Base-by-base conservation (phyloP, 345 rosid genomes). In the Rhizophora apiculata region DNA sequence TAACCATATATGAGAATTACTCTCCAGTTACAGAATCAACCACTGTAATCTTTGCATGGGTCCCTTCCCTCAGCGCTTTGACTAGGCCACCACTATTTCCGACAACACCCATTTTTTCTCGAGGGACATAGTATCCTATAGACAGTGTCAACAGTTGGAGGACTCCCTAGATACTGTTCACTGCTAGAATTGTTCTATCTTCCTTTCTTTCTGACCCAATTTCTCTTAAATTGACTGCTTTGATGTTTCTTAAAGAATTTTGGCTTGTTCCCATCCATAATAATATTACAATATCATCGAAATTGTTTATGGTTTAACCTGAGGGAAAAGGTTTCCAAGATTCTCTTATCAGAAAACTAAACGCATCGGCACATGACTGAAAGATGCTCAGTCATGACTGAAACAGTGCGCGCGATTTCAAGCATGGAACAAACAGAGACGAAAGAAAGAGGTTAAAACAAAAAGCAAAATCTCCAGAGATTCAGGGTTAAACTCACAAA, bases 1-100 rank as follows among this genome's bases (percentile, higher is more conserved):
- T 82, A 80, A 67, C 88, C 86, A 68, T 77, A 82, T 16, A 86
- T 82, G 49, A 76, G 73, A 64, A 88, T 76, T 20, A 84, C 89
- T 71, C 93, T 67, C 81, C 90, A 68, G 77, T 82, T 70, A 86
- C 76, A n/a, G 86, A 27, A 65, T 84, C 90, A 71, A 78, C 77
- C 72, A 86, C 84, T 0, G 78, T 84, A 68, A 86, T 88, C 71
- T 81, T 84, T 6, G 93, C 83, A 36, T 67, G 74, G 27, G 88
- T 83, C 70, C 80, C 85, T 29, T 76, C 85, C 76, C 93, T 81
- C 21, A 83, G 63, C 27, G 79, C 72, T 79, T 84, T 84, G 49
- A 86, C 61, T 37, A 81, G 80, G 64, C 74, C 73, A 15, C 93
- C 88, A 63, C 83, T 88, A 74, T 82, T 88, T 61, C 90, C 87